Percentiles rank a stretch among this genome's conserved stretches.
phyloP scores from a whole-genome alignment of 371 early-diverging fungal genomes.

The Lichtheimia ramosa region DNA sequence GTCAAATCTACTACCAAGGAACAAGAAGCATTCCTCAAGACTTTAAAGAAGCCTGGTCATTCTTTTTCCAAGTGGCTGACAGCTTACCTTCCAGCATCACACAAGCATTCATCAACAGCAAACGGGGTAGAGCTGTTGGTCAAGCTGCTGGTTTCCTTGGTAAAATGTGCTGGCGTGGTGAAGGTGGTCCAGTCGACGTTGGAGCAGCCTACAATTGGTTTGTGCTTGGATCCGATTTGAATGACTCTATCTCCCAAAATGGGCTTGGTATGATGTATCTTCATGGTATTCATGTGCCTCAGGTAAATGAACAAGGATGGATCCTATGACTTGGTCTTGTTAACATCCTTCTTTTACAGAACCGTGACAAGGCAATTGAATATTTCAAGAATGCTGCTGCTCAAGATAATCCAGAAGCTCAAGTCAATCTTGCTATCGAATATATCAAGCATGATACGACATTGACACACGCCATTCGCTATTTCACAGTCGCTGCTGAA shows the following conservation, averaged over 20 bases:
- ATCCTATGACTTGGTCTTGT: conserved; percentile 1
- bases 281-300: conserved; percentile 62
- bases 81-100: conserved; percentile 24
- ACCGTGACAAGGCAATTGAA: conserved; percentile 53
- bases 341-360: conserved; percentile 8
- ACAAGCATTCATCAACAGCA: conserved; percentile 18
- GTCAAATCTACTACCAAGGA: conserved; percentile 81
- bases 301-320: conserved; percentile 20
- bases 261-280: conserved; percentile 84
- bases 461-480: conserved; percentile 29
- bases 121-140: conserved; percentile 44
- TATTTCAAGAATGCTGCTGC: conserved; percentile 67
- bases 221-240: conserved; percentile 59
- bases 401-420: conserved; percentile 58
- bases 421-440: conserved; percentile 55
- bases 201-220: conserved; percentile 78
- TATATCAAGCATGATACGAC: conserved; percentile 32
- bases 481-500: conserved; percentile 49
- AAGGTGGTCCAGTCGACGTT: conserved; percentile 69
- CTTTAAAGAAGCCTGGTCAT: conserved; percentile 63
- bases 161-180: conserved; percentile 90
- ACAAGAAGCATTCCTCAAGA: conserved; percentile 64
- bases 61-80: conserved; percentile 51
- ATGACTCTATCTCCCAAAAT: conserved; percentile 66
- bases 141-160: conserved; percentile 83